Evolutionary conservation across 2,329 filamentous ascomycete species (phyloP).

Genomic region (Microcyclospora pomicola): DNA sequence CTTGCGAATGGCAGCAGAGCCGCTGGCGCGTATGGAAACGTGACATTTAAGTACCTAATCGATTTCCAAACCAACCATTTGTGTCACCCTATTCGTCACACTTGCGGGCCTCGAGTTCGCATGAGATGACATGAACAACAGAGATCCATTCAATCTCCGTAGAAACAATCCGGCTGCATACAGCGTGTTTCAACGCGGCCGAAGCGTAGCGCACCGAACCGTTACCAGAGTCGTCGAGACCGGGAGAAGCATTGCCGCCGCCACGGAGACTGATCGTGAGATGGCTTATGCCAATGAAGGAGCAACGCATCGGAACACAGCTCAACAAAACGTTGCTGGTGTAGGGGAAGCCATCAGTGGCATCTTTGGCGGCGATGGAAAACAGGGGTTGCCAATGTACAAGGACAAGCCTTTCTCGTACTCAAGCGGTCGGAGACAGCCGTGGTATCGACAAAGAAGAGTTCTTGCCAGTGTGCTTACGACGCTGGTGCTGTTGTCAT

Average conservation of each 20-base stretch:
- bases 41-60: no score
- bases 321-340: constrained; percentile 22
- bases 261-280: not conserved
- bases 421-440: constrained; percentile 41
- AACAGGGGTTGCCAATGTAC: constrained; percentile 69
- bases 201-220: no score
- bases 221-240: not conserved
- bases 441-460: constrained; percentile 50
- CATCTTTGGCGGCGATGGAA: constrained; percentile 48
- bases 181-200: constrained; percentile 10
- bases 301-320: not conserved
- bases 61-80: no score
- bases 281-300: not conserved
- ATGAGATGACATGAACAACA: constrained; percentile 27
- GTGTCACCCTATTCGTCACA: no score
- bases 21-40: no score
- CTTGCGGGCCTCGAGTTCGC: no score
- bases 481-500: constrained; percentile 44
- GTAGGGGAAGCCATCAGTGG: constrained; percentile 49
- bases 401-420: constrained; percentile 93
- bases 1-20: no score
- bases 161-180: constrained; percentile 11
- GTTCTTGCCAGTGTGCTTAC: constrained; percentile 41
- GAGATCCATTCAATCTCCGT: constrained; percentile 34
- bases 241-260: not conserved